Evolutionary conservation across 192 early-diverging fungal genomes (phyloP), one percentile per base, ranked within the genome.

Genomic region (Umbelopsis sp.): DNA sequence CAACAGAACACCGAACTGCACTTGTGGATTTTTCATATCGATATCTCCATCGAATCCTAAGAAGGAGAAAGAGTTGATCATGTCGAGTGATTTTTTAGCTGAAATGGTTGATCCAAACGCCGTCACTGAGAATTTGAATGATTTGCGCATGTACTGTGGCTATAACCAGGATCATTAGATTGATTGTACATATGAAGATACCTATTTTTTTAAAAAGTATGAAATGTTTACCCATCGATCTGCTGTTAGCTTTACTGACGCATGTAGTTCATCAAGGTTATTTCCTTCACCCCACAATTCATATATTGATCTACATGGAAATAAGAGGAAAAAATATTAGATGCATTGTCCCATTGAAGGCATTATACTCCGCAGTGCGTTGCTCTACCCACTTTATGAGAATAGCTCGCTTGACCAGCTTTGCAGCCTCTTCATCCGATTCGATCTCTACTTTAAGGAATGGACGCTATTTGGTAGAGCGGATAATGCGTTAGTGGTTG

Each of bases 21-120:
- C 87, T 38, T 93, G 83, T 8, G 97, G 91, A 25, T 83, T 87
- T 68, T 93, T 93, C 75, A 99, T 80, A 67, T 93, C 84, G 45
- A 99, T 95, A 44, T 84, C 82, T 4, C 97, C 97, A 45, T 89
- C 66, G 51, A 89, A 93, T n/a, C 81, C 89, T n/a, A 98, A 80
- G 76, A 92, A 99, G 6, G 91, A 78, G 71, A 97, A 96, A 0
- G 83, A 82, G 54, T 99, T 85, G 47, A 99, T 98, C 25, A 93
- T 83, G 0, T 79, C 80, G 0, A 96, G 71, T 77, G 97, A 93
- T 68, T 94, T 85, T 45, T 86, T 75, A n/a, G 85, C 80, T 29
- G 89, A 76, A 65, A 92, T 86, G 34, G 94, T 92, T 29, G 79
- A 76, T 56, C 92, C 92, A 76, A 94, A 98, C 11, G 87, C 86